Base-by-base conservation (phyloP, 1,284 basidiomycete species). In the Tremellales sp. region DNA sequence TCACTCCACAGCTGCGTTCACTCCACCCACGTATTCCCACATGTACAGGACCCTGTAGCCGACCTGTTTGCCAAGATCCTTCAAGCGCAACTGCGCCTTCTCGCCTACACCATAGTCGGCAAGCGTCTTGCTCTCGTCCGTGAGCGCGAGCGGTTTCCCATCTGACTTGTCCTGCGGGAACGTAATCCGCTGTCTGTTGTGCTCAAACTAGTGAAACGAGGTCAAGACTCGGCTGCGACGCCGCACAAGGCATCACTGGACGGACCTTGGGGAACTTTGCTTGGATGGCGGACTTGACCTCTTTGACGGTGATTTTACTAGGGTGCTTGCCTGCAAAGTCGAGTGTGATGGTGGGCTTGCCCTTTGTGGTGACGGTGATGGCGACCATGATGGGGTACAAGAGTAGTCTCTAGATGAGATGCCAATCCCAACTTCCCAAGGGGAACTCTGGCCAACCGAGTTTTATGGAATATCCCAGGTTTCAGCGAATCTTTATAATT, bases 41-140 rank as follows among this genome's bases (percentile, higher is more conserved):
- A 94, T 66, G 69, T 87, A 95, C 18, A 94, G 86, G 0, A 83
- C 85, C 60, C 78, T 79, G 87, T 91, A 95, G 50, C 81, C 79
- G 42, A 93, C 76, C 70, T 97, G 93, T 14, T 83, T 79, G 0
- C 92, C 92, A 31, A 95, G 74, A 72, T 97, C 92, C 72, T 94
- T 94, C 55, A 92, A 77, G 33, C 60, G 63, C 22, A 80, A 68
- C 40, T 92, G 66, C 43, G 83, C 81, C 14, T 77, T 79, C 22
- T 82, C 78, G 9, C 61, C 63, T 7, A 88, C 63, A 2, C 79
- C 81, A 28, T 81, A 79, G 22, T 80, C 78, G 7, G 67, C 70
- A 24, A 93, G 70, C 16, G 77, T 79, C 42, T 78, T 75, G 27
- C 82, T 80, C 51, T 90, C 85, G 4, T 78, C 74, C 9, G 87